Evolutionary conservation across 176 grass and related monocot genomes (phyloP).

Genomic region (Coix lacrymajobi): DNA sequence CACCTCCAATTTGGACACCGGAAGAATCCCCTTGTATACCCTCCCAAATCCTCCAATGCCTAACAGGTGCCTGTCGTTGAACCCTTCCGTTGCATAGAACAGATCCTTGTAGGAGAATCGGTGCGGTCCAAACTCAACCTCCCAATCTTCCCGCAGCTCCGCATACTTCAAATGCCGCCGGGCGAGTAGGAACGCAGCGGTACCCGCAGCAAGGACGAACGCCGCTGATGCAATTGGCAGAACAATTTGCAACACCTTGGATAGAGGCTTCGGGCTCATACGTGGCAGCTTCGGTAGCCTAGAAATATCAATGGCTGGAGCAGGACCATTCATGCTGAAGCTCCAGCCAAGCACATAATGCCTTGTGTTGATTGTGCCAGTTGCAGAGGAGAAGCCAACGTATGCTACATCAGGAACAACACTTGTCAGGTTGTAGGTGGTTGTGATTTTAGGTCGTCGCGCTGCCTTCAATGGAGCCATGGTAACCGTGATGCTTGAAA

Average conservation of each 20-base stretch:
- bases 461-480: conserved; percentile 19
- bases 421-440: conserved; percentile 28
- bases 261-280: not conserved
- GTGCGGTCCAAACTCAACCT: conserved; percentile 31
- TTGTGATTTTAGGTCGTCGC: conserved; percentile 13
- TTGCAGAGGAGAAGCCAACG: conserved; percentile 30
- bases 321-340: conserved; percentile 5
- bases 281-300: conserved; percentile 29
- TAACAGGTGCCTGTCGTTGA: conserved; percentile 6
- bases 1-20: conserved; percentile 5
- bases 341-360: conserved; percentile 37
- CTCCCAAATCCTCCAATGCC: conserved; percentile 32
- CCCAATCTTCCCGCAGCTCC: conserved; percentile 22
- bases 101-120: conserved; percentile 34
- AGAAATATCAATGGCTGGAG: not conserved
- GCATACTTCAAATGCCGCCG: not conserved
- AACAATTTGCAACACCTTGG: conserved; percentile 16
- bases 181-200: not conserved
- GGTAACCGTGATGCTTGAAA: not conserved
- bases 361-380: conserved; percentile 10
- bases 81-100: conserved; percentile 4
- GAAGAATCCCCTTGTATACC: conserved; percentile 28
- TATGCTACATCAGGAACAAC: conserved; percentile 21
- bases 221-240: conserved; percentile 8
- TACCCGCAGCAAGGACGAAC: not conserved